Evolutionary conservation across 805 yeast species (phyloP).

Genomic region (Yamadazyma tumulicola): DNA sequence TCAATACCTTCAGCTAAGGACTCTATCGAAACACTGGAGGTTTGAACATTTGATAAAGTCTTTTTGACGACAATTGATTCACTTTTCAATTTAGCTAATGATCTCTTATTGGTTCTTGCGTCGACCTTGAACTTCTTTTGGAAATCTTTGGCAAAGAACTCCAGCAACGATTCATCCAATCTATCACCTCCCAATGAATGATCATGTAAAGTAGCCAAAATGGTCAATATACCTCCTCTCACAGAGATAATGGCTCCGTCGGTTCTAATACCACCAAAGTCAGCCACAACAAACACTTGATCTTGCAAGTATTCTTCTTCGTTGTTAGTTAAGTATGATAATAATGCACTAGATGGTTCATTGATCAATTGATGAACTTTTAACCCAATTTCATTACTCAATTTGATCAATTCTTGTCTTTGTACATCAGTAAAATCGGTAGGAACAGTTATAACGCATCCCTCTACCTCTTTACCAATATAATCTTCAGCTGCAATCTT

Average conservation of each 20-base stretch:
- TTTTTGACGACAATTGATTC: conserved; percentile 84
- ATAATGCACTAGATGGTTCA: conserved; percentile 89
- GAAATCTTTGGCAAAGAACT: conserved; percentile 88
- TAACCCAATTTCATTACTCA: conserved; percentile 70
- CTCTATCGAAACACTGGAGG: conserved; percentile 91
- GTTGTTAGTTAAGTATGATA: conserved; percentile 64
- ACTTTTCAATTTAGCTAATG: conserved; percentile 81
- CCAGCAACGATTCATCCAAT: conserved; percentile 76
- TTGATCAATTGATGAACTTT: conserved; percentile 81
- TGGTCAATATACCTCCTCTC: conserved; percentile 91
- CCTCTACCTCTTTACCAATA: conserved; percentile 75
- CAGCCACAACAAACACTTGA: conserved; percentile 86
- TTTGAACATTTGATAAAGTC: conserved; percentile 84
- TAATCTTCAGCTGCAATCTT: conserved; percentile 90
- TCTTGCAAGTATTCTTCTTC: conserved; percentile 53
- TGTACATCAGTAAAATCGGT: conserved; percentile 79
- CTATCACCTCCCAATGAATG: conserved; percentile 82
- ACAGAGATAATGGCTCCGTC: conserved; percentile 93
- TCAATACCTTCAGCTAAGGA: conserved; percentile 92
- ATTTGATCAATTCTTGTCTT: conserved; percentile 55
- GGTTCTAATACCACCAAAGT: conserved; percentile 91
- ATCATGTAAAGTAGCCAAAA: conserved; percentile 82
- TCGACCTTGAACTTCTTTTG: conserved; percentile 80
- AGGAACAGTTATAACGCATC: conserved; percentile 87
- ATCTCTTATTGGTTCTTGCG: conserved; percentile 77